phyloP scores from a whole-genome alignment of 495 filamentous ascomycete species.

The Parathielavia hyrcaniae region DNA sequence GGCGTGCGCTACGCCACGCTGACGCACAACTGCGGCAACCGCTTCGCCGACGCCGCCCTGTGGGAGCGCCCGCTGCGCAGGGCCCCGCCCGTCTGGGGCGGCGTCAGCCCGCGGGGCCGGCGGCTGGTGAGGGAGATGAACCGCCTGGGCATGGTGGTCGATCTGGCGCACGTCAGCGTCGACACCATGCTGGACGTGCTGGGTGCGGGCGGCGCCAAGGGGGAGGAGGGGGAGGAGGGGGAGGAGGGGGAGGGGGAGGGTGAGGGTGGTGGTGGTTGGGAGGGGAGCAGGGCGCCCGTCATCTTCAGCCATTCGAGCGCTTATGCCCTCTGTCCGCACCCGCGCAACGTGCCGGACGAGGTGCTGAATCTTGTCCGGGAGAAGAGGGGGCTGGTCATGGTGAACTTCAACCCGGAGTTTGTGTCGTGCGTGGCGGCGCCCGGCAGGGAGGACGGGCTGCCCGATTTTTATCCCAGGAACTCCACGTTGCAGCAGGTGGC shows the following conservation, averaged over 20 bases:
- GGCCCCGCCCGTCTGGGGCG: slow-evolving; percentile 51
- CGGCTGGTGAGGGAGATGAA: slow-evolving; percentile 71
- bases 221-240: slow-evolving; percentile 15
- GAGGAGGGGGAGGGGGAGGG: slow-evolving; percentile 26
- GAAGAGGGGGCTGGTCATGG: slow-evolving; percentile 62
- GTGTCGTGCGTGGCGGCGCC: slow-evolving; percentile 55
- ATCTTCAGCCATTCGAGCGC: slow-evolving; percentile 70
- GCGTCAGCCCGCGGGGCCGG: slow-evolving; percentile 63
- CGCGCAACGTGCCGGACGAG: slow-evolving; percentile 67
- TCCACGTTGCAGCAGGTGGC: slow-evolving; percentile 75
- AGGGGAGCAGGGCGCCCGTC: slow-evolving; percentile 56
- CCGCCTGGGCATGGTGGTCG: slow-evolving; percentile 70
- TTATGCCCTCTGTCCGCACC: slow-evolving; percentile 60
- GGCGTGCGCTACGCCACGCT: slow-evolving; percentile 91
- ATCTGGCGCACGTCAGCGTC: slow-evolving; percentile 60
- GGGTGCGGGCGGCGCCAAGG: slow-evolving; percentile 43
- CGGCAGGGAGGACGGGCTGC: slow-evolving; percentile 52
- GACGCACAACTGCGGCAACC: slow-evolving; percentile 91
- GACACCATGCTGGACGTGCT: slow-evolving; percentile 68
- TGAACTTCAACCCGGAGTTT: slow-evolving; percentile 76
- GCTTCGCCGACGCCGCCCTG: slow-evolving; percentile 79
- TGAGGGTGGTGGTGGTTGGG: slow-evolving; percentile 32
- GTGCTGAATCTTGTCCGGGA: slow-evolving; percentile 57
- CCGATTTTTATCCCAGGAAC: slow-evolving; percentile 54
- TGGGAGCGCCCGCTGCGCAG: slow-evolving; percentile 40